phyloP scores from a whole-genome alignment of 768 basidiomycete species.

The Chalciporus pseudorubinellus region DNA sequence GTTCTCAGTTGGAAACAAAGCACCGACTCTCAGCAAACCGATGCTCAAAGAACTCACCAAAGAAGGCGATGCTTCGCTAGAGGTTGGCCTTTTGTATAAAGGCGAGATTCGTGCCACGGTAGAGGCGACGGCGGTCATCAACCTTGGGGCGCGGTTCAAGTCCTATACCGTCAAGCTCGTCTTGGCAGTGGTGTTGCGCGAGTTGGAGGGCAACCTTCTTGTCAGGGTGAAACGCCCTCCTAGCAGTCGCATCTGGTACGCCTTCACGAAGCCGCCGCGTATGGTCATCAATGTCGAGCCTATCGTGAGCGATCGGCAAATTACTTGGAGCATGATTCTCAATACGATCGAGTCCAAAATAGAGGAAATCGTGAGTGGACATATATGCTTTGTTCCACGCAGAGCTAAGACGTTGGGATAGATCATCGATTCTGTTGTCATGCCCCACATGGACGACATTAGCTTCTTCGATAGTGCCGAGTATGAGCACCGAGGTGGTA shows the following conservation, averaged over 20 bases:
- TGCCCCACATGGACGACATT: slow-evolving; percentile 99
- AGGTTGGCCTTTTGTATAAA: slow-evolving; percentile 79
- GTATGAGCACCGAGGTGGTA: slow-evolving; percentile 76
- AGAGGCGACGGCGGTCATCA: slow-evolving; percentile 85
- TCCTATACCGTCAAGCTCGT: slow-evolving; percentile 88
- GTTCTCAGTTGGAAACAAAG: slow-evolving; percentile 80
- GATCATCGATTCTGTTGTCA: slow-evolving; percentile 91
- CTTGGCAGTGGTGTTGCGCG: slow-evolving; percentile 82
- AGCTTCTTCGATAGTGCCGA: slow-evolving; percentile 82
- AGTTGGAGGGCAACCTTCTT: slow-evolving; percentile 87
- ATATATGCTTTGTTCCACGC: not conserved
- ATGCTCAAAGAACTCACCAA: slow-evolving; percentile 97
- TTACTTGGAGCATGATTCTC: slow-evolving; percentile 91
- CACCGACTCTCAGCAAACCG: slow-evolving; percentile 90
- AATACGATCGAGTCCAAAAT: slow-evolving; percentile 86
- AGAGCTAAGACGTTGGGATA: slow-evolving; percentile 32
- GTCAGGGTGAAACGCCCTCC: slow-evolving; percentile 93
- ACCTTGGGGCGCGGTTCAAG: slow-evolving; percentile 79
- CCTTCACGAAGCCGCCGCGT: slow-evolving; percentile 85
- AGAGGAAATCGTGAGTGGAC: slow-evolving; percentile 75
- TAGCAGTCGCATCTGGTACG: slow-evolving; percentile 90
- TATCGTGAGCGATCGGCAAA: slow-evolving; percentile 90
- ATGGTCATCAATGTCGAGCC: slow-evolving; percentile 91
- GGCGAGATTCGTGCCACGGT: slow-evolving; percentile 89
- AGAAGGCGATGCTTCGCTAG: slow-evolving; percentile 89